A percentile compares a stretch with the other conserved stretches of the same genome.
Evolutionary conservation across 2,329 filamentous ascomycete genomes (phyloP).

Genomic region (Exophiala phaeomuriformis): DNA sequence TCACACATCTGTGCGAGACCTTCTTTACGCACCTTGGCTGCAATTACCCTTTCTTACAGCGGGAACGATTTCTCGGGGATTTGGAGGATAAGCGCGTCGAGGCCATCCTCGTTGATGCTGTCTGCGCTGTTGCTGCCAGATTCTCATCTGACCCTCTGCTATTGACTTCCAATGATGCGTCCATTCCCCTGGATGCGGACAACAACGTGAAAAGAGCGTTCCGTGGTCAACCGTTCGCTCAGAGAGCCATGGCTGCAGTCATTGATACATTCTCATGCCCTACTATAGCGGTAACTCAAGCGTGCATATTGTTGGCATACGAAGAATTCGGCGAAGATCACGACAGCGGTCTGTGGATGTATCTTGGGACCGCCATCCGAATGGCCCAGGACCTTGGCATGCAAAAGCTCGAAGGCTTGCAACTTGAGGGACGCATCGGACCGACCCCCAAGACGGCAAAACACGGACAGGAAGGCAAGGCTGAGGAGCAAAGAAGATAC

Average conservation of each 20-base stretch:
- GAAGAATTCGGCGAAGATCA: conserved; percentile 83
- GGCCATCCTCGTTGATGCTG: conserved; percentile 75
- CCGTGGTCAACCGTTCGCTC: conserved; percentile 69
- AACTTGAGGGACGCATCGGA: conserved; percentile 48
- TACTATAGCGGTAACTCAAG: conserved; percentile 74
- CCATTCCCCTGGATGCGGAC: conserved; percentile 37
- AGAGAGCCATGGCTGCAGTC: conserved; percentile 72
- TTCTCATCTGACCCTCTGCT: conserved; percentile 60
- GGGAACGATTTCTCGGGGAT: conserved; percentile 64
- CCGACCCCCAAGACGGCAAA: conserved; percentile 52
- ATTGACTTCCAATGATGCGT: conserved; percentile 45
- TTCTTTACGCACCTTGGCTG: conserved; percentile 80
- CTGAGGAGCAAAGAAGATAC: conserved; percentile 41
- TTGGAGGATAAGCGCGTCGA: conserved; percentile 75
- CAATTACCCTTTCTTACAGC: conserved; percentile 75
- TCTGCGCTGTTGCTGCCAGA: conserved; percentile 72
- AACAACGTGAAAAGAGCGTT: conserved; percentile 49
- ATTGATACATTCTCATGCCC: conserved; percentile 78
- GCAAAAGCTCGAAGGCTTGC: conserved; percentile 70
- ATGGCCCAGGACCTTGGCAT: conserved; percentile 74
- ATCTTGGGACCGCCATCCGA: conserved; percentile 76
- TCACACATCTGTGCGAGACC: conserved; percentile 66
- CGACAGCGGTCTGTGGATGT: conserved; percentile 91
- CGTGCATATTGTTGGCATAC: conserved; percentile 75
- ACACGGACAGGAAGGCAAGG: conserved; percentile 35